These are phyloP conservation scores for Vitis hybrid DNA, from an alignment of 177 flowering plant genomes.

Conservation along the genomic window DNA sequence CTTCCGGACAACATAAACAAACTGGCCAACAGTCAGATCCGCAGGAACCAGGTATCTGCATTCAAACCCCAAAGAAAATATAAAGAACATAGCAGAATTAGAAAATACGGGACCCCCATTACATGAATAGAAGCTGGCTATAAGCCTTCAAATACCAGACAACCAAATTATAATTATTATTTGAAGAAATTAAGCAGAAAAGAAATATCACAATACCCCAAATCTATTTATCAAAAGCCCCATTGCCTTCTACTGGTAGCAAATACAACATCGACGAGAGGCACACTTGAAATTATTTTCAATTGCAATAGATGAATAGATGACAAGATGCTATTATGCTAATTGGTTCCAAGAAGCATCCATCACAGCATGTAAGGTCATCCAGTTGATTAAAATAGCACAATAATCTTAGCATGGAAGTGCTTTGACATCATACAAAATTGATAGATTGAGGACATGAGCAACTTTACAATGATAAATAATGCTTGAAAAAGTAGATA, in stretches of 20 bases:
- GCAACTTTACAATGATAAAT: not conserved
- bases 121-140: not conserved
- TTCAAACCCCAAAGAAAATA: not conserved
- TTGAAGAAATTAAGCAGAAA: too few relatives aligned
- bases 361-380: too few relatives aligned
- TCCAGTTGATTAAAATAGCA: not conserved
- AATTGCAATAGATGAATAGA: too few relatives aligned
- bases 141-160: not conserved
- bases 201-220: too few relatives aligned
- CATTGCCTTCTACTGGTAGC: too few relatives aligned
- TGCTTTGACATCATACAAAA: not conserved
- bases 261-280: too few relatives aligned
- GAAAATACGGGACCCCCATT: not conserved
- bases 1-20: slow-evolving; percentile 49
- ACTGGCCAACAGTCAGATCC: slow-evolving; percentile 53
- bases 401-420: not conserved
- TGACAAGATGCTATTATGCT: too few relatives aligned
- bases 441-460: not conserved
- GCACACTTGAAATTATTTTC: too few relatives aligned
- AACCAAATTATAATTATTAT: too few relatives aligned
- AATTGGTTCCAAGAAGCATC: too few relatives aligned
- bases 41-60: slow-evolving; percentile 49
- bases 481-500: not conserved
- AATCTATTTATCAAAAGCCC: too few relatives aligned
- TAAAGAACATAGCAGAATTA: not conserved